Evolutionary conservation across 345 rosid species (phyloP).

Genomic region (Hibiscus mutabilis): DNA sequence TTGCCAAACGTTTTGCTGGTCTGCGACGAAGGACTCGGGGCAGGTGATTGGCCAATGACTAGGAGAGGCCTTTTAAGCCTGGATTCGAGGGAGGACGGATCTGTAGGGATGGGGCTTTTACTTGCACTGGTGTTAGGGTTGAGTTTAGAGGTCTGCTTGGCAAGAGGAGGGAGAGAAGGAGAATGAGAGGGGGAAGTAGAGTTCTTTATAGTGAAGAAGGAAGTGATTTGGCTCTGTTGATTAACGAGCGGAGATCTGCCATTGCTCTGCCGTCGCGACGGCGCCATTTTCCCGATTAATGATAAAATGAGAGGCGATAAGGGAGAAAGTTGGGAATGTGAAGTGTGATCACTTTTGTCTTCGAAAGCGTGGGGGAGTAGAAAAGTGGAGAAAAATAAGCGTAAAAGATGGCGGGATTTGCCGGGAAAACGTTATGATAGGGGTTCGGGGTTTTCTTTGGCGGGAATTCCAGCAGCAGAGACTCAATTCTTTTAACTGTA

Average conservation of each 20-base stretch:
- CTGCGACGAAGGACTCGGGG: slow-evolving; percentile 15
- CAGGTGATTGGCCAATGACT: slow-evolving; percentile 49
- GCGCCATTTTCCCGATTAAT: slow-evolving; percentile 41
- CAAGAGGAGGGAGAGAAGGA: slow-evolving; percentile 30
- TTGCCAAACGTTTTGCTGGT: slow-evolving; percentile 29
- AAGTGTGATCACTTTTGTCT: background rate
- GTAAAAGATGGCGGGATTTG: slow-evolving; percentile 20
- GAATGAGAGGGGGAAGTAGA: too few relatives aligned
- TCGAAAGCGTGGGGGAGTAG: background rate
- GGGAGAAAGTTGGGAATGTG: background rate
- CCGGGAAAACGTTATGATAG: slow-evolving; percentile 7
- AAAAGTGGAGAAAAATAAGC: background rate
- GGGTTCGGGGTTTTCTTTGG: slow-evolving; percentile 9
- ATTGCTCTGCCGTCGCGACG: slow-evolving; percentile 58
- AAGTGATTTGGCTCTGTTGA: slow-evolving; percentile 82
- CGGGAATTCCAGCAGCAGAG: slow-evolving; percentile 15
- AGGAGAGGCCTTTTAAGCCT: slow-evolving; percentile 55
- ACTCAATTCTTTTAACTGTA: background rate
- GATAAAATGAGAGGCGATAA: background rate
- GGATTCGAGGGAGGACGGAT: slow-evolving; percentile 66
- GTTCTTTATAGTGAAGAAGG: slow-evolving; percentile 59
- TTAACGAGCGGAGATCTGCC: slow-evolving; percentile 90
- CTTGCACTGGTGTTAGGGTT: slow-evolving; percentile 21
- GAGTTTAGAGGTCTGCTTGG: slow-evolving; percentile 28
- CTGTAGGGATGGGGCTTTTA: slow-evolving; percentile 40